Percentiles rank a stretch among this genome's conserved stretches.
phyloP scores from a whole-genome alignment of 1,284 basidiomycete genomes.

The Melanopsichium pennsylvanicum region DNA sequence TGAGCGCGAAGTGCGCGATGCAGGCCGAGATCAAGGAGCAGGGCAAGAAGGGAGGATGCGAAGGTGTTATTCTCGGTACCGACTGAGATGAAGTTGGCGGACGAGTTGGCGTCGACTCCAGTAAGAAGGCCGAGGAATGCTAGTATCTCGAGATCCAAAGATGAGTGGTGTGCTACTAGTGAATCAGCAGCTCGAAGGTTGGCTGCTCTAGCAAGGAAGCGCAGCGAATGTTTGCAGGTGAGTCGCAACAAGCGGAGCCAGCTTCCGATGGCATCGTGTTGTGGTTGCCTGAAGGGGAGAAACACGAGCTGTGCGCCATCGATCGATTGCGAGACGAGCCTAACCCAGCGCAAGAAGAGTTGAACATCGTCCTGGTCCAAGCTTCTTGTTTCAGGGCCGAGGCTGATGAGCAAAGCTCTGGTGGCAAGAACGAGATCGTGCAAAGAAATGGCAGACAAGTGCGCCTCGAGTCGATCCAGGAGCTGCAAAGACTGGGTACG shows the following conservation, averaged over 20 bases:
- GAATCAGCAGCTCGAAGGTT: neutral
- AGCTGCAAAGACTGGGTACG: conserved; percentile 5
- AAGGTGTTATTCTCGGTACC: conserved; percentile 2
- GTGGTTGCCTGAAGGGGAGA: conserved; percentile 6
- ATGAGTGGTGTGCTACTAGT: too few relatives aligned
- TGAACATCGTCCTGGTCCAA: conserved; percentile 10
- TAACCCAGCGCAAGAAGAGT: conserved; percentile 20
- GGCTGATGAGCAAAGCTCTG: conserved; percentile 18
- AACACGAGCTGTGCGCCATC: conserved; percentile 19
- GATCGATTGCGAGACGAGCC: conserved; percentile 13
- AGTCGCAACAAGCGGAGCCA: conserved; percentile 23
- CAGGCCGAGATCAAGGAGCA: conserved; percentile 25
- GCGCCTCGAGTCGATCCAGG: conserved; percentile 6
- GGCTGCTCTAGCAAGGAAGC: conserved; percentile 11
- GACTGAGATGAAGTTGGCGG: conserved; percentile 12
- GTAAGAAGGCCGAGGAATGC: conserved; percentile 27
- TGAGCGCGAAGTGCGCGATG: conserved; percentile 30
- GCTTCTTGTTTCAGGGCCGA: conserved; percentile 15
- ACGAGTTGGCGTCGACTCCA: conserved; percentile 10
- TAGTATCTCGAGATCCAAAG: conserved; percentile 19
- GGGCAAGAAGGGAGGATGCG: conserved; percentile 20
- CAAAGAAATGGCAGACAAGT: neutral
- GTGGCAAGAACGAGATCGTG: conserved; percentile 16
- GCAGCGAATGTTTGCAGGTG: conserved; percentile 29
- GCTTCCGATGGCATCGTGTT: neutral